Evolutionary conservation across 192 early-diverging fungal species (phyloP).

Genomic region (Backusella liffmaniae): DNA sequence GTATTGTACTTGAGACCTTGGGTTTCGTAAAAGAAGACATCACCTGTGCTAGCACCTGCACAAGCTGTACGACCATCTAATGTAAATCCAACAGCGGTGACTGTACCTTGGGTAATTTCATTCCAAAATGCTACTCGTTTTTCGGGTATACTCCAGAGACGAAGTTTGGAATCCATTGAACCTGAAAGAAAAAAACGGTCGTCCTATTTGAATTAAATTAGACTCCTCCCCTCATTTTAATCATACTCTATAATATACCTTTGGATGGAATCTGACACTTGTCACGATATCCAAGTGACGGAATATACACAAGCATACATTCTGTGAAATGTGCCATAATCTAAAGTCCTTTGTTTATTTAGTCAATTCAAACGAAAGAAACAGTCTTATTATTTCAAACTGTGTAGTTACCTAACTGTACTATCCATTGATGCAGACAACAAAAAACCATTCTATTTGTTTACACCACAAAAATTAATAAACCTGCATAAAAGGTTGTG

Average conservation of each 20-base stretch:
- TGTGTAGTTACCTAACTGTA: constrained; percentile 57
- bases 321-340: constrained; percentile 76
- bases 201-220: constrained; percentile 41
- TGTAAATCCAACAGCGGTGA: constrained; percentile 83
- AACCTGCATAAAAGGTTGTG: neutral
- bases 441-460: constrained; percentile 65
- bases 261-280: constrained; percentile 77
- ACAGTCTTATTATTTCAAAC: neutral
- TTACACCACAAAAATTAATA: neutral
- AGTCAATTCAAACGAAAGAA: neutral
- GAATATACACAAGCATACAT: constrained; percentile 78
- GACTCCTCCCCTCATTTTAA: neutral
- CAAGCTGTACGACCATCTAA: constrained; percentile 67
- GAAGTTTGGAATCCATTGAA: constrained; percentile 74
- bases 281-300: constrained; percentile 78
- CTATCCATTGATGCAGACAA: constrained; percentile 80
- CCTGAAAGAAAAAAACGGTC: constrained; percentile 81
- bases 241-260: constrained; percentile 21
- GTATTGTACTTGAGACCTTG: constrained; percentile 79
- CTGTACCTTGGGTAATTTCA: constrained; percentile 60
- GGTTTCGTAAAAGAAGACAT: constrained; percentile 82
- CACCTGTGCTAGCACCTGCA: constrained; percentile 74
- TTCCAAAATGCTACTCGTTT: constrained; percentile 80
- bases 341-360: constrained; percentile 24
- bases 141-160: constrained; percentile 81